Percentiles rank a stretch among this genome's conserved stretches.
These are phyloP conservation scores for Notholithocarpus densiflorus DNA, from an alignment of 306 rosid genomes.

Conservation along the genomic window DNA sequence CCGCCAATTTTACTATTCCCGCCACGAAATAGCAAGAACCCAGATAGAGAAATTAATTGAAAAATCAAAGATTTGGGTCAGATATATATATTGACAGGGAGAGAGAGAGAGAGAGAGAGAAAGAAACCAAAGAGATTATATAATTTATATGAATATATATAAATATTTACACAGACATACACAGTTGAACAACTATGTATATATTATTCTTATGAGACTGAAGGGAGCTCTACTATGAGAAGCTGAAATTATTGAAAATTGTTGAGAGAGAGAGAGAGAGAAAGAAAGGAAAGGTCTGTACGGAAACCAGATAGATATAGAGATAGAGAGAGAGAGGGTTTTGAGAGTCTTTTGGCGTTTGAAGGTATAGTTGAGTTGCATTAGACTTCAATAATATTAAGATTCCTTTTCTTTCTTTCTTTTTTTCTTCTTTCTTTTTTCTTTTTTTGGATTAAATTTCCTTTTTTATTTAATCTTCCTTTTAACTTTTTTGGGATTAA, in stretches of 20 bases:
- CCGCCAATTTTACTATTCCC: slow-evolving; percentile 86
- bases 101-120: background rate
- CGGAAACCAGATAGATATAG: slow-evolving; percentile 18
- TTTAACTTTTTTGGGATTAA: background rate
- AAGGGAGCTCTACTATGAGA: slow-evolving; percentile 38
- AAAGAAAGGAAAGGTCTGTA: background rate
- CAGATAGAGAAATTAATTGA: background rate
- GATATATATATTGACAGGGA: background rate
- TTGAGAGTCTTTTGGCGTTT: slow-evolving; percentile 16
- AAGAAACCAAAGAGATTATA: background rate
- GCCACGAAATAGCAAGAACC: slow-evolving; percentile 15
- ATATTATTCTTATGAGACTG: slow-evolving; percentile 29
- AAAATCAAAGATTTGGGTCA: slow-evolving; percentile 2
- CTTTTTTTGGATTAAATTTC: background rate
- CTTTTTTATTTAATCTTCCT: background rate
- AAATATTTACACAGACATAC: background rate
- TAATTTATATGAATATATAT: background rate
- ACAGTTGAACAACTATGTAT: slow-evolving; percentile 12
- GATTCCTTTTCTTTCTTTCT: background rate
- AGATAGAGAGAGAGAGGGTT: slow-evolving; percentile 14
- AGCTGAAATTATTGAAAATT: background rate
- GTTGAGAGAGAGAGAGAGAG: background rate
- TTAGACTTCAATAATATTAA: background rate
- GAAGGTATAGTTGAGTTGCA: slow-evolving; percentile 23
- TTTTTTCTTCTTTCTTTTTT: background rate